Conservation (phyloP, 2,329 filamentous ascomycete species). For the Fusarium transvaalense region DNA sequence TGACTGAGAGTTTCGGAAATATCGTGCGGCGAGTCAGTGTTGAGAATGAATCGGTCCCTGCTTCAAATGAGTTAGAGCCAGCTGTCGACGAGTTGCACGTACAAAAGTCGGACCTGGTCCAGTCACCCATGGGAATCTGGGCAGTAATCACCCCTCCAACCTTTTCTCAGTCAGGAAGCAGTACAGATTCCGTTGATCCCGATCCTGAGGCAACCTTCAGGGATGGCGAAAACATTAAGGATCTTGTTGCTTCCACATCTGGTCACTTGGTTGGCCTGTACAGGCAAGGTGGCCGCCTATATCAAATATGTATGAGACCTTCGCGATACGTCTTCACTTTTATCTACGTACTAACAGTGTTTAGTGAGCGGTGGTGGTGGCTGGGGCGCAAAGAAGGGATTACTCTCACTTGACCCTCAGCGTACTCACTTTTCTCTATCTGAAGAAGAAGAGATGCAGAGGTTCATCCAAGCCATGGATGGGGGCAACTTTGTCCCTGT, state of each 20-base stretch:
- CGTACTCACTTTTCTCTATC: slow-evolving; percentile 60
- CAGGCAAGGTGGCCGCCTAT: slow-evolving; percentile 59
- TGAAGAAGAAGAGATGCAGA: slow-evolving; percentile 65
- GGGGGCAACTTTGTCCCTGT: slow-evolving; percentile 68
- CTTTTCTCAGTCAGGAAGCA: slow-evolving; percentile 34
- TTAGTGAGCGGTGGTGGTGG: slow-evolving; percentile 83
- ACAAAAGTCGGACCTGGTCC: slow-evolving; percentile 46
- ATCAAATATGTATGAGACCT: slow-evolving; percentile 53
- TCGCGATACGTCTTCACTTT: neutral
- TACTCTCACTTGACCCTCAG: slow-evolving; percentile 83
- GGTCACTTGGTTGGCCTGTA: slow-evolving; percentile 53
- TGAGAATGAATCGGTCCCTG: slow-evolving; percentile 64
- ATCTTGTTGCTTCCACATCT: slow-evolving; percentile 45
- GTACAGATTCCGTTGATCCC: slow-evolving; percentile 17
- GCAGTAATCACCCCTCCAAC: slow-evolving; percentile 71
- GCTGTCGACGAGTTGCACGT: slow-evolving; percentile 71
- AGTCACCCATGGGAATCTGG: slow-evolving; percentile 75
- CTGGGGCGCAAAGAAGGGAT: slow-evolving; percentile 84
- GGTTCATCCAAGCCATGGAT: slow-evolving; percentile 64
- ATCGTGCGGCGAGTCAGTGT: slow-evolving; percentile 76
- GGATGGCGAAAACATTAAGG: slow-evolving; percentile 36
- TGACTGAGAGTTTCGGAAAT: slow-evolving; percentile 79
- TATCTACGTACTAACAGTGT: slow-evolving; percentile 32
- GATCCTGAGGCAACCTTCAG: slow-evolving; percentile 42
- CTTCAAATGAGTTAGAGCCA: slow-evolving; percentile 78